Percentiles rank a stretch among this genome's conserved stretches.
phyloP scores from a whole-genome alignment of 148 eudicot genomes.

The Euryodendron excelsum region DNA sequence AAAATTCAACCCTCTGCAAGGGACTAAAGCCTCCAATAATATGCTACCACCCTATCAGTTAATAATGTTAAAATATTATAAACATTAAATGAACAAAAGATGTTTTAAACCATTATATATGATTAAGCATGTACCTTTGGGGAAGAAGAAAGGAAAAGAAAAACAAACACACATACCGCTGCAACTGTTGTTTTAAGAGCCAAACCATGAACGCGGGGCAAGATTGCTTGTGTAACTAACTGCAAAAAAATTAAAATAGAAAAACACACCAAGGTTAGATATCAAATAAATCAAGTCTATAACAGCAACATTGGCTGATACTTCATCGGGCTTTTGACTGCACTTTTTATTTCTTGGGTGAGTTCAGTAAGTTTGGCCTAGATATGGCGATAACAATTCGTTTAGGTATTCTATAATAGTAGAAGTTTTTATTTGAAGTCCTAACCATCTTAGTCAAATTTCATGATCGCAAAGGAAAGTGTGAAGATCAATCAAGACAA shows the following conservation, averaged over 20 bases:
- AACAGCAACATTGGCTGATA: background rate
- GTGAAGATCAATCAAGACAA: background rate
- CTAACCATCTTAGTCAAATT: background rate
- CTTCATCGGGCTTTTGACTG: background rate
- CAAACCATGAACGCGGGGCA: constrained; percentile 91
- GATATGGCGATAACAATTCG: background rate
- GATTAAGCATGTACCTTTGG: background rate
- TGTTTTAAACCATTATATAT: background rate
- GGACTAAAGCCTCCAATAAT: background rate
- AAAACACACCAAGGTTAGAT: background rate
- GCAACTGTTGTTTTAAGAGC: constrained; percentile 97
- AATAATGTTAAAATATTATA: background rate
- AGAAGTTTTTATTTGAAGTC: background rate
- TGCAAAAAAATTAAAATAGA: constrained; percentile 33
- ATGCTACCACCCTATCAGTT: background rate
- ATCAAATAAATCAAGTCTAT: background rate
- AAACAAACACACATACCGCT: constrained; percentile 57
- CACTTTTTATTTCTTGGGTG: background rate
- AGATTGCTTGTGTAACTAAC: constrained; percentile 77
- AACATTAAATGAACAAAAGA: constrained; percentile 1
- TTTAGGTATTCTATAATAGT: background rate
- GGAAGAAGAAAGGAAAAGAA: background rate
- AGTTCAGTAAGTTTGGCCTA: background rate
- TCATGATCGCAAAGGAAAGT: background rate
- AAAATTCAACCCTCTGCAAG: constrained; percentile 10